Evolutionary conservation across 352 stramenopile species (phyloP), one percentile per base, ranked within the genome.

Genomic region (Phytophthora citricola): DNA sequence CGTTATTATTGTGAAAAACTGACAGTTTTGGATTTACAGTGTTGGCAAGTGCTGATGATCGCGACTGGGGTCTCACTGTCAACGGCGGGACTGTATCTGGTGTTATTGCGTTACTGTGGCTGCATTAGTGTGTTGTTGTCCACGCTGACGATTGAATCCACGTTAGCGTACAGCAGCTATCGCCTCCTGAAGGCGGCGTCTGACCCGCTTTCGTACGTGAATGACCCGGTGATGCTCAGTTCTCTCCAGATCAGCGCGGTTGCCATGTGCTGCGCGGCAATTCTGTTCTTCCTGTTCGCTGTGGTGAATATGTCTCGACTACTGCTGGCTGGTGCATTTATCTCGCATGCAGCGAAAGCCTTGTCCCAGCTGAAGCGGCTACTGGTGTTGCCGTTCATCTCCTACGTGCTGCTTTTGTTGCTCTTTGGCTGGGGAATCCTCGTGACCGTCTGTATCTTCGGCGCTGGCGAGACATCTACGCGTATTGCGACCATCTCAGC

Each of bases 381-480:
- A 24, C 61, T 92, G 1, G 48, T 93, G 24, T 66, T 95, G 40
- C 84, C 85, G 22, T 91, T 95, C 46, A 67, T 92, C 14, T 80
- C 84, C 24, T 91, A 81, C 24, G 68, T 76, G 29, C 58, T 92
- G 58, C 71, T 95, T 3, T 56, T 92, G 31, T 32, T 90, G 36
- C 79, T 92, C 14, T 92, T 93, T 50, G 84, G 73, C 38, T 95
- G 81, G 79, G 81, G 77, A 1, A 78, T 93, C 29, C 40, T 91
- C 31, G 83, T 95, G 8, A 93, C 83, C 3, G 73, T 93, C 5
- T 93, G 75, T 32, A 74, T 93, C 15, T 95, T 95, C 57, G 82
- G 85, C 15, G 87, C 85, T 17, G 87, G 87, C 1, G 60, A 81
- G 38, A 89, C 73, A 8, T 83, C 79, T 4, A 85, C 58, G 5